phyloP scores from a whole-genome alignment of 1,284 basidiomycete species.

The Leucoagaricus sp. region DNA sequence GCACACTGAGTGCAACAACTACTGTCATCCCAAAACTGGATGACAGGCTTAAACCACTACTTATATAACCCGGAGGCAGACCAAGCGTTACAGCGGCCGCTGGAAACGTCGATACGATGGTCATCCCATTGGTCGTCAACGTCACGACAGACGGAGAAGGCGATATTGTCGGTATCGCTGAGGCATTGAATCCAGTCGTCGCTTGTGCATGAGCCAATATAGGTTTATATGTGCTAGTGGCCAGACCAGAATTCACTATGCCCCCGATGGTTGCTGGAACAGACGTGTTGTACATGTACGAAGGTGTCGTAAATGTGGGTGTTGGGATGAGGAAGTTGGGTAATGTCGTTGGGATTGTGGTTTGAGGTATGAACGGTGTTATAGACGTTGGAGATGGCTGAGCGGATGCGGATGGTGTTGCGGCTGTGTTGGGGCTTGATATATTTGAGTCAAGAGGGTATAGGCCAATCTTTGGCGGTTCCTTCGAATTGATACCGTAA shows the following conservation, averaged over 20 bases:
- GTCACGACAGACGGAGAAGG: slow-evolving; percentile 45
- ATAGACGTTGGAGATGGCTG: slow-evolving; percentile 27
- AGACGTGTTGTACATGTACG: slow-evolving; percentile 75
- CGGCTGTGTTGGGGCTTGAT: slow-evolving; percentile 28
- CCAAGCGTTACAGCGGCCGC: slow-evolving; percentile 48
- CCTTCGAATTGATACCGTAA: slow-evolving; percentile 70
- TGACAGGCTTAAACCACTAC: slow-evolving; percentile 10
- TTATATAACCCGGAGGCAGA: slow-evolving; percentile 47
- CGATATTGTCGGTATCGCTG: slow-evolving; percentile 49
- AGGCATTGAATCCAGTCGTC: slow-evolving; percentile 35
- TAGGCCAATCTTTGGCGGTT: slow-evolving; percentile 73
- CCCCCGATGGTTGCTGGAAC: slow-evolving; percentile 53
- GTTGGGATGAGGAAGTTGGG: slow-evolving; percentile 77
- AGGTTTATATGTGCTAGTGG: slow-evolving; percentile 67
- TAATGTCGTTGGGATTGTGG: slow-evolving; percentile 55
- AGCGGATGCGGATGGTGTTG: not conserved
- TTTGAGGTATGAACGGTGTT: slow-evolving; percentile 55
- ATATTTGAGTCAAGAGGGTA: slow-evolving; percentile 51
- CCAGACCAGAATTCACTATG: slow-evolving; percentile 59
- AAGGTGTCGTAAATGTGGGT: slow-evolving; percentile 63
- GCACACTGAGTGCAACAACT: not conserved
- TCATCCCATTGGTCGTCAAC: slow-evolving; percentile 47
- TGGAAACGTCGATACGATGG: slow-evolving; percentile 43
- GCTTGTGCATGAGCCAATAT: slow-evolving; percentile 37
- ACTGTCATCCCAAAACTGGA: not conserved